Base-by-base conservation (phyloP, 129 eudicot species). In the Escallonia herrerae region DNA sequence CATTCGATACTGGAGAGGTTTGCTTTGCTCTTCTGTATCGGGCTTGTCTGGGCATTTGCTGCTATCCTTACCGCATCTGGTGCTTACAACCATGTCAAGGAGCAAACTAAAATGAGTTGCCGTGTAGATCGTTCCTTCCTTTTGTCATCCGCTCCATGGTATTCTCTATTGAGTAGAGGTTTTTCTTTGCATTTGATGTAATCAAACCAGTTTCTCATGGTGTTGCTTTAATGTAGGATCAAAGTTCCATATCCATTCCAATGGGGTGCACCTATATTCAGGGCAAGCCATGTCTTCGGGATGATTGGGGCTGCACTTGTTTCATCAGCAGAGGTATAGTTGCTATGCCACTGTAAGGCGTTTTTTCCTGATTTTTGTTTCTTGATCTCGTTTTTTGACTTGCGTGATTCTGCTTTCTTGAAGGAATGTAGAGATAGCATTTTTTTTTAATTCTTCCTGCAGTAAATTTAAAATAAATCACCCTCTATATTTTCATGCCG, bases 241-340 rank as follows among this genome's bases (percentile, higher is more conserved):
- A 89, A 75, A 68, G 39, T 93, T 39, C 91, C 99, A 3, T 89
- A 93, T 66, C 99, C 99, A 10, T 89, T 93, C 56, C 99, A 93
- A 66, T 93, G 95, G 96, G 99, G 99, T 42, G 10, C 93, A 50
- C 99, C 99, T 15, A 89, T 93, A 70, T 93, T 93, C 67, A 88
- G 99, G 79, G 99, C 99, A 37, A 80, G 95, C 72, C 90, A 86
- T 70, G 99, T 93, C 56, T 93, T 93, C 59, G 99, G 96, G 37
- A 93, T 93, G 99, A 75, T 89, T 83, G 99, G 99, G 43, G 96
- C 96, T 14, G 96, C 90, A 72, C 95, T 93, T 79, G 99, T 93
- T 67, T 78, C 99, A n/a, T 79, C 95, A 49, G 83, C 86, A 65
- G 99, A 93, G 95, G 99, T 93, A 59, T 62, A 64, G 58, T 78